Percentiles rank a stretch among this genome's conserved stretches.
These are phyloP conservation scores for Cylindrotheca closterium DNA, from an alignment of 108 stramenopile species.

Conservation along the genomic window DNA sequence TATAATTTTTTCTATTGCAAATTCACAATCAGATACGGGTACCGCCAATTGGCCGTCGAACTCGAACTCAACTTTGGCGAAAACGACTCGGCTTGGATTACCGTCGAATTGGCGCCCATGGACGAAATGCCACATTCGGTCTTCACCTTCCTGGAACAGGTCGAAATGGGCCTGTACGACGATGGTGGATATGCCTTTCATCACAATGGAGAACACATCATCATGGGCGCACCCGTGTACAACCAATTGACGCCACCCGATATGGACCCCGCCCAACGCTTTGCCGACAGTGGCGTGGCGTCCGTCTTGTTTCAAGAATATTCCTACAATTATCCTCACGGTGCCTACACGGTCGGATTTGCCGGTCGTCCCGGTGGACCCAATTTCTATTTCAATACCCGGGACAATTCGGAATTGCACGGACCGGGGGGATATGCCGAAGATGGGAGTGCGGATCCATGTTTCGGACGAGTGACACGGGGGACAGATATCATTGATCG, in stretches of 20 bases:
- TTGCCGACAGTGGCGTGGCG: background rate
- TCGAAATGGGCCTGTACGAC: conserved; percentile 1
- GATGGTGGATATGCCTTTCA: conserved; percentile 2
- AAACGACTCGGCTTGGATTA: background rate
- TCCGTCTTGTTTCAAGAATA: conserved; percentile 60
- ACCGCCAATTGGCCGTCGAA: background rate
- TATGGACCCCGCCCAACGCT: background rate
- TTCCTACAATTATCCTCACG: conserved; percentile 51
- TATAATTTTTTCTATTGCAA: background rate
- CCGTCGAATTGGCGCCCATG: background rate
- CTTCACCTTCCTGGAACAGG: conserved; percentile 8
- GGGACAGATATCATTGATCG: conserved; percentile 43
- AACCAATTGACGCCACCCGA: background rate
- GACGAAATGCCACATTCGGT: background rate
- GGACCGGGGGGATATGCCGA: conserved; percentile 66
- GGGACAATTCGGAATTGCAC: conserved; percentile 64
- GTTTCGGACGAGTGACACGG: conserved; percentile 67
- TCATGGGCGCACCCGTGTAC: background rate
- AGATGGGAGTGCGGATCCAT: conserved; percentile 77
- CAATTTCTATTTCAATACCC: conserved; percentile 77
- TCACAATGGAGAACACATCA: conserved; percentile 9
- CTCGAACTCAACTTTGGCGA: background rate
- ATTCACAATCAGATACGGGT: background rate
- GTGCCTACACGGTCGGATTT: conserved; percentile 66
- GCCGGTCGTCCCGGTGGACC: conserved; percentile 57